These are phyloP conservation scores for Cutaneotrichosporon arboriforme DNA, from an alignment of 1,284 basidiomycete genomes.

Conservation along the genomic window DNA sequence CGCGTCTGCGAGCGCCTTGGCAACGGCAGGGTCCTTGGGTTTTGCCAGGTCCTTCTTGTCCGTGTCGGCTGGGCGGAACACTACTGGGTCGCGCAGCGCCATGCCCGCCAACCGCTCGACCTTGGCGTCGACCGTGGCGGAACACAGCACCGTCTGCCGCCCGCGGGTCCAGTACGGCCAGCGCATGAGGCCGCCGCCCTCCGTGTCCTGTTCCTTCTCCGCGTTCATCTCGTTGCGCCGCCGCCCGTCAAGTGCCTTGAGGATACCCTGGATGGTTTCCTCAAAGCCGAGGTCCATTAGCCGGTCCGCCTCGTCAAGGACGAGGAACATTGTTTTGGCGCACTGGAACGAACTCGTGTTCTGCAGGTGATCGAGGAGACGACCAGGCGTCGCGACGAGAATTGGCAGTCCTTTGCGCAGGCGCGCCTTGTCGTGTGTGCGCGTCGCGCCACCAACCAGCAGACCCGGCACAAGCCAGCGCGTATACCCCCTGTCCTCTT, in stretches of 20 bases:
- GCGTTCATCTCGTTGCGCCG: slow-evolving; percentile 67
- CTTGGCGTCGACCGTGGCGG: slow-evolving; percentile 90
- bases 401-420: slow-evolving; percentile 68
- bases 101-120: slow-evolving; percentile 89
- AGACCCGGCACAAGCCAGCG: slow-evolving; percentile 93
- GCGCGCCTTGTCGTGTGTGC: slow-evolving; percentile 67
- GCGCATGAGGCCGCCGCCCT: slow-evolving; percentile 52
- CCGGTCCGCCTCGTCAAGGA: slow-evolving; percentile 95
- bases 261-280: slow-evolving; percentile 68
- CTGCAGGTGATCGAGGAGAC: slow-evolving; percentile 68
- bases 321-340: slow-evolving; percentile 89
- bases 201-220: slow-evolving; percentile 57
- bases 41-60: slow-evolving; percentile 13
- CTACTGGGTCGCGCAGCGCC: slow-evolving; percentile 56
- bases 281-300: slow-evolving; percentile 67
- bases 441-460: slow-evolving; percentile 70
- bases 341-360: slow-evolving; percentile 85
- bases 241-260: slow-evolving; percentile 76
- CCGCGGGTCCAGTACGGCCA: slow-evolving; percentile 64
- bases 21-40: slow-evolving; percentile 19
- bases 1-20: slow-evolving; percentile 26
- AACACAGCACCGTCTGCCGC: slow-evolving; percentile 84
- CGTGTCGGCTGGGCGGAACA: slow-evolving; percentile 45
- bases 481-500: slow-evolving; percentile 56
- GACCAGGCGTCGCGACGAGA: slow-evolving; percentile 64